These are phyloP conservation scores for Heterobasidion parviporum DNA, from an alignment of 1,284 basidiomycete species.

Conservation along the genomic window DNA sequence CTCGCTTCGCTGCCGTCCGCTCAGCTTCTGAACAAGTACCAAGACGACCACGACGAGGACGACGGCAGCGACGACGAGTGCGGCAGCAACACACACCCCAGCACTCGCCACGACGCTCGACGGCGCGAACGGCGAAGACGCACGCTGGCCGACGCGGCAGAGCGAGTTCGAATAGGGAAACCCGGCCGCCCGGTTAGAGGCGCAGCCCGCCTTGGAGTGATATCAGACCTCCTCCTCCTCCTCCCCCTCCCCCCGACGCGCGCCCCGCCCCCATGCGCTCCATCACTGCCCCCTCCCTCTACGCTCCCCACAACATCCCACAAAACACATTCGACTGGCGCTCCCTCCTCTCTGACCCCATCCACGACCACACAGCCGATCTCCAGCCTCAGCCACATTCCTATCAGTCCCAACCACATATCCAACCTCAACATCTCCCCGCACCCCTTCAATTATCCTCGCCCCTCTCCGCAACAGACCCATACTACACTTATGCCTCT, in stretches of 20 bases:
- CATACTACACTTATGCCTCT: background rate
- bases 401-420: constrained; percentile 5
- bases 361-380: constrained; percentile 1
- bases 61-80: background rate
- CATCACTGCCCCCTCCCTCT: background rate
- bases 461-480: background rate
- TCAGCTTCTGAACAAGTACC: too few relatives aligned
- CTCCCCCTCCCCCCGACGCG: background rate
- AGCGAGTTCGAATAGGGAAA: background rate
- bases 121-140: background rate
- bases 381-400: background rate
- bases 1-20: too few relatives aligned
- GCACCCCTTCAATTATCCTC: constrained; percentile 2
- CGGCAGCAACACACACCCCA: background rate
- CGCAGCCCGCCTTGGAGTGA: background rate
- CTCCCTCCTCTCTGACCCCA: background rate
- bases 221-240: background rate
- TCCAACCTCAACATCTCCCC: constrained; percentile 5
- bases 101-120: background rate
- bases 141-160: background rate
- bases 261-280: background rate
- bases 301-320: background rate
- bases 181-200: background rate
- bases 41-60: too few relatives aligned
- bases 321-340: background rate